phyloP scores from a whole-genome alignment of 2,329 filamentous ascomycete species.

The Didymella lethalis region DNA sequence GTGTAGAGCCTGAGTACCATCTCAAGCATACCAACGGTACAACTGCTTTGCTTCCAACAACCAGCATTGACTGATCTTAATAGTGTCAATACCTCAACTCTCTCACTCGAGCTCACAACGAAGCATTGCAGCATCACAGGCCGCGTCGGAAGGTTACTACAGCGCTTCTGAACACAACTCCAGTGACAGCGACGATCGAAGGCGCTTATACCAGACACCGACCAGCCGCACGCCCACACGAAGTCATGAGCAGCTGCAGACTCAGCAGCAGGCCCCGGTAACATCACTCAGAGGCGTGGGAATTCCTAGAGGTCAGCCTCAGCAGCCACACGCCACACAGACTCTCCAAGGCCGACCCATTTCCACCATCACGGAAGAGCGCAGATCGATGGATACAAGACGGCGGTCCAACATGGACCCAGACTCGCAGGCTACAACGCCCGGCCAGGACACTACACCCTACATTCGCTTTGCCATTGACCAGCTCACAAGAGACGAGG shows the following conservation, averaged over 20 bases:
- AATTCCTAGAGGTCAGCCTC: conserved; percentile 42
- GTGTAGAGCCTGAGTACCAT: conserved; percentile 47
- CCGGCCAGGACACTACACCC: conserved; percentile 82
- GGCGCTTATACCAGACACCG: conserved; percentile 44
- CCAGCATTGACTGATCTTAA: conserved; percentile 25
- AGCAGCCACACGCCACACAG: conserved; percentile 22
- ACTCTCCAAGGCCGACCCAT: conserved; percentile 34
- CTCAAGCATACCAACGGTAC: conserved; percentile 54
- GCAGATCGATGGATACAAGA: conserved; percentile 36
- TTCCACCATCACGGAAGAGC: conserved; percentile 46
- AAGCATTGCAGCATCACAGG: conserved; percentile 58
- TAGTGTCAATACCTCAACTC: conserved; percentile 53
- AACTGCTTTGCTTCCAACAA: conserved; percentile 8
- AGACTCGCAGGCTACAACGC: conserved; percentile 54
- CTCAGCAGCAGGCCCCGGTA: conserved; percentile 37
- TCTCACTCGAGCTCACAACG: conserved; percentile 54
- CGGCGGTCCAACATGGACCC: conserved; percentile 41
- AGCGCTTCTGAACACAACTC: conserved; percentile 54
- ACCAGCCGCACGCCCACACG: conserved; percentile 48
- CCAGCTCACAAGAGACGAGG: conserved; percentile 78
- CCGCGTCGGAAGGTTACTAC: conserved; percentile 61
- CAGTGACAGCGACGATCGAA: conserved; percentile 47
- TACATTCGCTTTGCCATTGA: conserved; percentile 92
- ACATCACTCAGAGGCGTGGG: conserved; percentile 45
- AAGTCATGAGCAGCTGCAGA: conserved; percentile 50